Base-by-base conservation (phyloP, 306 rosid species). In the Ceratonia siliqua region DNA sequence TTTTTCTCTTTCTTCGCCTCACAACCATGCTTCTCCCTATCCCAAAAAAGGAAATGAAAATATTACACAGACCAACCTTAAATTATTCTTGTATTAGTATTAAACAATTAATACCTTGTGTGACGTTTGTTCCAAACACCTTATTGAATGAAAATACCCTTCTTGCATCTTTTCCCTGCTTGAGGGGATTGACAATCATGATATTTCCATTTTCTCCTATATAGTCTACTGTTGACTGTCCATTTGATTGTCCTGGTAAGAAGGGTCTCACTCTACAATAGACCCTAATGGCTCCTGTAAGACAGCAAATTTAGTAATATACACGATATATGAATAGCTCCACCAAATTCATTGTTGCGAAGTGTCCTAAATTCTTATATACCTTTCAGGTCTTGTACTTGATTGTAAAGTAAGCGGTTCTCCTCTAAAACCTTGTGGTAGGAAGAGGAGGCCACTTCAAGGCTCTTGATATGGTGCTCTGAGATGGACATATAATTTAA, bases 311-410 rank as follows among this genome's bases (percentile, higher is more conserved):
- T 33, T 39, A 41, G 74, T 38, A 70, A 8, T 61, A 39, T 61
- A 62, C 17, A 21, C 9, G 5, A 24, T 54, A 61, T 43, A 50
- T 33, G 63, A 43, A 77, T 54, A 62, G 5, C 28, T 59, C 62
- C 48, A 62, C 55, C 17, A 70, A 59, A 58, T 48, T 77, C 43
- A 62, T 27, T 48, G 36, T 53, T 20, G 25, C 10, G 62, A 80
- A 73, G 28, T 15, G 54, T 64, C 7, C 7, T 28, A 11, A 55
- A 70, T 64, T 75, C 69, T 36, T 59, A n/a, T 42, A 46, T 50
- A 94, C 98, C 98, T 88, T 91, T 94, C 64, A 94, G 94, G 80
- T 94, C 98, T 81, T 88, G 97, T 54, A 94, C 96, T 91, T 88
- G 97, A 87, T 94, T 94, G 90, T 87, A 90, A 49, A 94, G 92